Evolutionary conservation across 2,329 filamentous ascomycete genomes (phyloP).

Genomic region (Arthrobotrys pseudoclavata): DNA sequence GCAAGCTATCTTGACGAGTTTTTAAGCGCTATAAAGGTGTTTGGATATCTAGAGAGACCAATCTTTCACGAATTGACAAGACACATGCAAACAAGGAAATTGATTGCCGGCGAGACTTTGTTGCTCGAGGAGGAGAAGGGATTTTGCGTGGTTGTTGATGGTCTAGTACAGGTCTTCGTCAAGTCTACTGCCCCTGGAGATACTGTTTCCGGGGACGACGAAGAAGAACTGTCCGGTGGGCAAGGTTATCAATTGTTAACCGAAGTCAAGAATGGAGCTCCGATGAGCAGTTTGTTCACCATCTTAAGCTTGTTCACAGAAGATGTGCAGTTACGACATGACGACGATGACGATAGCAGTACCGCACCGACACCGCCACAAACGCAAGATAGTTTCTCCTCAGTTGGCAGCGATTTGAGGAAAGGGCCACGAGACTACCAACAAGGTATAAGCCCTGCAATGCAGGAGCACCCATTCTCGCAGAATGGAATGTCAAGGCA

Average conservation of each 20-base stretch:
- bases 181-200: conserved; percentile 79
- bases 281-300: conserved; percentile 98
- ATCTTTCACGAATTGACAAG: conserved; percentile 98
- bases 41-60: conserved; percentile 94
- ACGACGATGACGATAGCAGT: conserved; percentile 73
- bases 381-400: conserved; percentile 42
- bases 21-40: conserved; percentile 97
- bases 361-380: conserved; percentile 55
- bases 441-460: conserved; percentile 15
- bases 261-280: conserved; percentile 96
- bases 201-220: conserved; percentile 68
- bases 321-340: conserved; percentile 82
- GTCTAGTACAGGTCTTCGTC: conserved; percentile 96
- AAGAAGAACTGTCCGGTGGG: conserved; percentile 72
- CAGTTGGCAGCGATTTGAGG: conserved; percentile 18
- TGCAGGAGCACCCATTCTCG: conserved; percentile 41
- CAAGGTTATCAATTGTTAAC: conserved; percentile 95
- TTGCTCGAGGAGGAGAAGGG: conserved; percentile 97
- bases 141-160: conserved; percentile 97
- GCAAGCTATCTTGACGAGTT: conserved; percentile 99
- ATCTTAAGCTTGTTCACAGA: conserved; percentile 98
- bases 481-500: conserved; percentile 37
- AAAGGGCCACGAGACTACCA: conserved; percentile 33
- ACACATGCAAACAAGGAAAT: conserved; percentile 97
- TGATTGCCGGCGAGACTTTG: conserved; percentile 95